Evolutionary conservation across 352 stramenopile genomes (phyloP).

Genomic region (Globisporangium emineosum): DNA sequence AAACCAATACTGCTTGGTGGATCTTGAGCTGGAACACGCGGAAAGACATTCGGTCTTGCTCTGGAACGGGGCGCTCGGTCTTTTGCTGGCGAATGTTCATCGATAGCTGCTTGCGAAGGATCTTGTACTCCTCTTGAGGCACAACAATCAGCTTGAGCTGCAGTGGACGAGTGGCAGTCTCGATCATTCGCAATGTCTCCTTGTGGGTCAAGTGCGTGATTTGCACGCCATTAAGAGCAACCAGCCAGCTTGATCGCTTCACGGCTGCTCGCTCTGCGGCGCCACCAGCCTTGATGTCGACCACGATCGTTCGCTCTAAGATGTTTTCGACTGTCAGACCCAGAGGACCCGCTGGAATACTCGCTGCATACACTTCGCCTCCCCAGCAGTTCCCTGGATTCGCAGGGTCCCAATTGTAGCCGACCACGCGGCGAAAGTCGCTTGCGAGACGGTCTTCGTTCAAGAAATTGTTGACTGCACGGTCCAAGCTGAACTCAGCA

Average conservation of each 20-base stretch:
- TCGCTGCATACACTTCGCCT: slow-evolving; percentile 55
- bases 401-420: slow-evolving; percentile 62
- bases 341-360: slow-evolving; percentile 75
- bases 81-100: slow-evolving; percentile 87
- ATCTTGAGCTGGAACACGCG: slow-evolving; percentile 85
- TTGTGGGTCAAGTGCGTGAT: slow-evolving; percentile 85
- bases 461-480: slow-evolving; percentile 80
- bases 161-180: slow-evolving; percentile 66
- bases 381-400: slow-evolving; percentile 47
- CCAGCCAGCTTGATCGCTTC: slow-evolving; percentile 83
- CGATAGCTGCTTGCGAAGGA: slow-evolving; percentile 67
- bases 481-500: slow-evolving; percentile 76
- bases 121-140: slow-evolving; percentile 68
- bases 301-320: slow-evolving; percentile 72
- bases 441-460: slow-evolving; percentile 76
- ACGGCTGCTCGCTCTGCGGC: slow-evolving; percentile 71
- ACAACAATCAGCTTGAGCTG: slow-evolving; percentile 72
- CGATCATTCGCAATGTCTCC: slow-evolving; percentile 82
- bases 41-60: slow-evolving; percentile 86
- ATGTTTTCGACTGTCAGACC: slow-evolving; percentile 89
- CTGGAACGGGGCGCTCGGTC: slow-evolving; percentile 73
- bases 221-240: slow-evolving; percentile 68
- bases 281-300: slow-evolving; percentile 83
- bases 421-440: slow-evolving; percentile 78
- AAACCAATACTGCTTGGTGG: slow-evolving; percentile 70